Evolutionary conservation across 495 filamentous ascomycete species (phyloP).

Genomic region (Elaphomyces granulatus): DNA sequence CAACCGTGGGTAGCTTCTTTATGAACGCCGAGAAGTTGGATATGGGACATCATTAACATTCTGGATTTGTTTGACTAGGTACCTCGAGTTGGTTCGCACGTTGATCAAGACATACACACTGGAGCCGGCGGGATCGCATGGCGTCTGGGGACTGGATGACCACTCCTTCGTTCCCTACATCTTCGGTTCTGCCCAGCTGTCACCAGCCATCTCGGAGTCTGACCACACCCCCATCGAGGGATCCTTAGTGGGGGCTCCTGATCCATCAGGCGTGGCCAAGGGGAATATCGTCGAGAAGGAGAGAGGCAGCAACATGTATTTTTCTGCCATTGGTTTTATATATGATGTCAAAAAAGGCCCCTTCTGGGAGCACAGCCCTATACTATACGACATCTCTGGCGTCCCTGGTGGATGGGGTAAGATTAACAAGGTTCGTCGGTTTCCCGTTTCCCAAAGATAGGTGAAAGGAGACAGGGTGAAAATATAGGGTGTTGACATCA

Average conservation of each 20-base stretch:
- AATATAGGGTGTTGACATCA: slow-evolving; percentile 6
- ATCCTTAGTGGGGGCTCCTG: slow-evolving; percentile 54
- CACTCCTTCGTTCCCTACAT: slow-evolving; percentile 97
- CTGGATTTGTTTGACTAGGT: slow-evolving; percentile 34
- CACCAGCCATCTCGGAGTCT: slow-evolving; percentile 49
- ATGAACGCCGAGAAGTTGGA: too few relatives aligned
- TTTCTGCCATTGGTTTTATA: slow-evolving; percentile 96
- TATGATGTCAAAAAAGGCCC: slow-evolving; percentile 95
- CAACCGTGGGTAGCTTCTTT: slow-evolving; percentile 46
- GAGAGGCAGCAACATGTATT: slow-evolving; percentile 74
- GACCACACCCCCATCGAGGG: slow-evolving; percentile 61
- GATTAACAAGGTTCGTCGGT: slow-evolving; percentile 74
- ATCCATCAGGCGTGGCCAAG: slow-evolving; percentile 54
- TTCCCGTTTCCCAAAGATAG: too few relatives aligned
- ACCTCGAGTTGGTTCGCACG: slow-evolving; percentile 63
- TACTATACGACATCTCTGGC: slow-evolving; percentile 88
- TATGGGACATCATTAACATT: too few relatives aligned
- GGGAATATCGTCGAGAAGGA: slow-evolving; percentile 48
- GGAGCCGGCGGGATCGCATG: slow-evolving; percentile 87
- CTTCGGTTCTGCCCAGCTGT: slow-evolving; percentile 78
- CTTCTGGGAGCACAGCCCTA: slow-evolving; percentile 97
- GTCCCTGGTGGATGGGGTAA: slow-evolving; percentile 89
- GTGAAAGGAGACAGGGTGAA: too few relatives aligned
- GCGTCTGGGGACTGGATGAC: slow-evolving; percentile 96
- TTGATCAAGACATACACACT: slow-evolving; percentile 87